Evolutionary conservation across 495 filamentous ascomycete genomes (phyloP).

Genomic region (Penicillium samsonianum): DNA sequence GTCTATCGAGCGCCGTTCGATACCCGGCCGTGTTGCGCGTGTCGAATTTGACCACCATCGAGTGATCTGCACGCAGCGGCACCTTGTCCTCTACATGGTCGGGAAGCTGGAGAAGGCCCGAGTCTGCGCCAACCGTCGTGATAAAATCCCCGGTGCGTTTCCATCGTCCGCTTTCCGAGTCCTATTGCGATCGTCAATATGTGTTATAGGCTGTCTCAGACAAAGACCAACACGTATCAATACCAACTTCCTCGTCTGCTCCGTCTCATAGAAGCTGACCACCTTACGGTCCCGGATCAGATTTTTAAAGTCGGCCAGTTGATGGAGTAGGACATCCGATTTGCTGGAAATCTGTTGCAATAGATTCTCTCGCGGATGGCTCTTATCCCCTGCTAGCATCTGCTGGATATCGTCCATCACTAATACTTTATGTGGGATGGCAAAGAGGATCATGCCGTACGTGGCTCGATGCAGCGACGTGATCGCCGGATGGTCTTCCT

Average conservation of each 20-base stretch:
- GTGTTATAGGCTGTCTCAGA: conserved; percentile 7
- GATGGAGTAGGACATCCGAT: conserved; percentile 23
- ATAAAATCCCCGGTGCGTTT: conserved; percentile 22
- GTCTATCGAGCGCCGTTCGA: conserved; percentile 18
- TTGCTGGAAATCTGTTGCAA: conserved; percentile 21
- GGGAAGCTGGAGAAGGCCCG: conserved; percentile 20
- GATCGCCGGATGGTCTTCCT: conserved; percentile 30
- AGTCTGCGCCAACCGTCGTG: conserved; percentile 16
- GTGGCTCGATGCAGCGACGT: conserved; percentile 34
- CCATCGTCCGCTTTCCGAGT: conserved; percentile 23
- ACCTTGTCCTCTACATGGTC: conserved; percentile 20
- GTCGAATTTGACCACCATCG: conserved; percentile 19
- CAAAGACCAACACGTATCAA: conserved; percentile 9
- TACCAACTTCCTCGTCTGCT: conserved; percentile 27
- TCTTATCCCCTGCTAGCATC: conserved; percentile 27
- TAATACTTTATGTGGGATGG: conserved; percentile 35
- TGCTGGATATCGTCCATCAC: conserved; percentile 33
- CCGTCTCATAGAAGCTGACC: conserved; percentile 35
- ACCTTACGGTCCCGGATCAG: conserved; percentile 32
- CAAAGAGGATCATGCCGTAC: conserved; percentile 39
- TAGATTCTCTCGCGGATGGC: conserved; percentile 28
- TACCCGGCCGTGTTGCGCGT: conserved; percentile 17
- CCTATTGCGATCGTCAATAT: conserved; percentile 18
- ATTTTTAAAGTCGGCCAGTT: conserved; percentile 28
- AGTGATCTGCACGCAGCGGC: conserved; percentile 19